phyloP scores from a whole-genome alignment of 1,284 basidiomycete genomes.

The Rhodofomes roseus region DNA sequence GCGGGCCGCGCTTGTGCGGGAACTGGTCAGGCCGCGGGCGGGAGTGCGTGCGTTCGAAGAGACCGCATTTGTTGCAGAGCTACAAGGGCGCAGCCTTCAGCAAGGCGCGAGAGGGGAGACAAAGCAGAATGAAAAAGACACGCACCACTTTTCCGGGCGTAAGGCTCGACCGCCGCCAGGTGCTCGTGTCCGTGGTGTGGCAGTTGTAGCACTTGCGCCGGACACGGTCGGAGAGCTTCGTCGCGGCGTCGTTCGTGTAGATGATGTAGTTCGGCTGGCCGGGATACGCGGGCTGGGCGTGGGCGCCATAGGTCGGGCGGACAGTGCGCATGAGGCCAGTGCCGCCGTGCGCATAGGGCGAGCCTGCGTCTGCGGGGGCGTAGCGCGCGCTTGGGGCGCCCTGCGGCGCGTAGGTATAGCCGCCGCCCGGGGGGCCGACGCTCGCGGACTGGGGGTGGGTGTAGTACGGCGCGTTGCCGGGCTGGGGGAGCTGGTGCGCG shows the following conservation, averaged over 20 bases:
- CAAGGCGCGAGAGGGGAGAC: background rate
- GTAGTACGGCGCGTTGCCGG: slow-evolving; percentile 33
- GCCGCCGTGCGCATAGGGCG: slow-evolving; percentile 20
- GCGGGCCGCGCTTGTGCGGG: slow-evolving; percentile 71
- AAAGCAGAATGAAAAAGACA: slow-evolving; percentile 11
- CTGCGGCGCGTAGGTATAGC: slow-evolving; percentile 32
- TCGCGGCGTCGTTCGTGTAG: slow-evolving; percentile 72
- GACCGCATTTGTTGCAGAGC: slow-evolving; percentile 85
- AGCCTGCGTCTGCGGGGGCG: slow-evolving; percentile 18
- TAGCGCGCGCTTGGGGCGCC: slow-evolving; percentile 27
- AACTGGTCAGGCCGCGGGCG: slow-evolving; percentile 77
- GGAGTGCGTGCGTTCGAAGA: slow-evolving; percentile 80
- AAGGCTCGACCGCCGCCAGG: slow-evolving; percentile 74
- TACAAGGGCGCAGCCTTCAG: slow-evolving; percentile 23
- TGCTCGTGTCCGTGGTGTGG: slow-evolving; percentile 77
- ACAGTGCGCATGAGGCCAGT: slow-evolving; percentile 24
- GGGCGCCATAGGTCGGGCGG: slow-evolving; percentile 24
- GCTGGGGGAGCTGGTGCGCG: slow-evolving; percentile 21
- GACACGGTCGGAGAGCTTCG: slow-evolving; percentile 72
- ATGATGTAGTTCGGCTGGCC: slow-evolving; percentile 37
- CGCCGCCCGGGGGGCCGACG: slow-evolving; percentile 9
- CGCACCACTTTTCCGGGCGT: slow-evolving; percentile 78
- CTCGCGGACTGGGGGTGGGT: slow-evolving; percentile 22
- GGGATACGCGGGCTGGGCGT: slow-evolving; percentile 31
- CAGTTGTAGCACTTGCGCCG: slow-evolving; percentile 77